Percentiles rank a stretch among this genome's conserved stretches.
These are phyloP conservation scores for Homolaphlyctis polyrhiza DNA, from an alignment of 371 early-diverging fungal species.

Conservation along the genomic window DNA sequence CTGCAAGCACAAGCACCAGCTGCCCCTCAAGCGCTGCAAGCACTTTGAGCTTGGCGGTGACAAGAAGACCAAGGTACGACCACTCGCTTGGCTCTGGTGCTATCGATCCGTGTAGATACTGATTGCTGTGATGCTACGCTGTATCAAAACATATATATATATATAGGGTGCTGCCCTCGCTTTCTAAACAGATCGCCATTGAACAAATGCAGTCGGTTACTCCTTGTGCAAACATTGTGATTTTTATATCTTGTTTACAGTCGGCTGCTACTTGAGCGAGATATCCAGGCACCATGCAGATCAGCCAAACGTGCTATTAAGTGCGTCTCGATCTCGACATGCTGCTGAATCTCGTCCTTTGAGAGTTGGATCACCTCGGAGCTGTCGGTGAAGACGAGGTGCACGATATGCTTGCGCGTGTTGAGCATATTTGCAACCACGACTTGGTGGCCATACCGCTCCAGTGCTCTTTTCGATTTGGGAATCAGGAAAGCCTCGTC, in stretches of 20 bases:
- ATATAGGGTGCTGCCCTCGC: slow-evolving; percentile 67
- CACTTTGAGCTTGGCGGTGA: slow-evolving; percentile 99
- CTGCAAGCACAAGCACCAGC: slow-evolving; percentile 96
- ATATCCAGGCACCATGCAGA: slow-evolving; percentile 54
- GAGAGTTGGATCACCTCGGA: slow-evolving; percentile 61
- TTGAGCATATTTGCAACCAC: slow-evolving; percentile 92
- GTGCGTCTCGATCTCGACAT: slow-evolving; percentile 78
- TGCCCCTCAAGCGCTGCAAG: slow-evolving; percentile 98
- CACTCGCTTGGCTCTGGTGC: neutral
- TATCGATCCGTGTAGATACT: neutral
- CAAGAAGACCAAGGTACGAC: slow-evolving; percentile 81
- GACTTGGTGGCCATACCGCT: slow-evolving; percentile 90
- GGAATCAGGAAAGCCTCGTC: slow-evolving; percentile 72
- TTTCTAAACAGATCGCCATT: slow-evolving; percentile 45
- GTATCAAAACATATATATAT: too few species aligned
- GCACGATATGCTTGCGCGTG: slow-evolving; percentile 81
- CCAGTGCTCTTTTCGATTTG: slow-evolving; percentile 78
- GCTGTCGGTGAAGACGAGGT: slow-evolving; percentile 35
- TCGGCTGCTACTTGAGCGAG: too few species aligned
- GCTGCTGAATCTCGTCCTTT: slow-evolving; percentile 50
- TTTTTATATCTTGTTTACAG: too few species aligned
- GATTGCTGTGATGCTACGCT: neutral
- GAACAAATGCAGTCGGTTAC: neutral
- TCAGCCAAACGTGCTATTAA: slow-evolving; percentile 74
- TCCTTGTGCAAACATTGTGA: too few species aligned